Conservation (phyloP, 2,329 filamentous ascomycete genomes). For the Didymella pinodella region DNA sequence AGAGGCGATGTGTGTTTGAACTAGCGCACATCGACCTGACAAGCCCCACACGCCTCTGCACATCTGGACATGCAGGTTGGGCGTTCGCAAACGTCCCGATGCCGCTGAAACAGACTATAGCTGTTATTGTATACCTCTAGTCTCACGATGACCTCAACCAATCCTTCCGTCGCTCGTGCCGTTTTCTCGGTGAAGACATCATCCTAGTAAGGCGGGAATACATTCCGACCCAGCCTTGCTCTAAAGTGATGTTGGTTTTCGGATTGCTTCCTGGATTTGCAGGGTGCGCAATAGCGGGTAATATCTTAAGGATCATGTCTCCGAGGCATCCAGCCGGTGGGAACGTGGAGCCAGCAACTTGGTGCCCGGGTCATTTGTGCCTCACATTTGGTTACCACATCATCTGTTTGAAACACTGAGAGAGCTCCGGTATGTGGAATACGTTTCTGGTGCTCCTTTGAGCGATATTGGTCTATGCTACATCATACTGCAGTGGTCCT, state of each 20-base stretch:
- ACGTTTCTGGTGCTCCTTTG: constrained; percentile 31
- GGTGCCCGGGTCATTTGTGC: constrained; percentile 13
- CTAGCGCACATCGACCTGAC: constrained; percentile 10
- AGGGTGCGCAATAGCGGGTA: neutral
- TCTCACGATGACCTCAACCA: constrained; percentile 20
- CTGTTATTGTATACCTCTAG: constrained; percentile 17
- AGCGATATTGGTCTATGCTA: constrained; percentile 34
- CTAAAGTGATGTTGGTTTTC: neutral
- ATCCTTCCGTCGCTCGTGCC: neutral
- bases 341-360: neutral
- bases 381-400: neutral
- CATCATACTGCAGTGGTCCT: constrained; percentile 34
- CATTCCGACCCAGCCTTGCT: neutral
- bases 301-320: neutral
- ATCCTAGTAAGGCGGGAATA: neutral
- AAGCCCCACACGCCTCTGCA: constrained; percentile 1
- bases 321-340: neutral
- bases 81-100: constrained; percentile 21
- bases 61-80: constrained; percentile 11
- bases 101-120: constrained; percentile 38
- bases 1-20: constrained; percentile 14
- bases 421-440: constrained; percentile 23
- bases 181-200: neutral
- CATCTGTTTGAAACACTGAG: constrained; percentile 16
- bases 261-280: neutral